phyloP scores from a whole-genome alignment of 2,329 filamentous ascomycete species.

The Neophaeococcomyces mojaviensis region DNA sequence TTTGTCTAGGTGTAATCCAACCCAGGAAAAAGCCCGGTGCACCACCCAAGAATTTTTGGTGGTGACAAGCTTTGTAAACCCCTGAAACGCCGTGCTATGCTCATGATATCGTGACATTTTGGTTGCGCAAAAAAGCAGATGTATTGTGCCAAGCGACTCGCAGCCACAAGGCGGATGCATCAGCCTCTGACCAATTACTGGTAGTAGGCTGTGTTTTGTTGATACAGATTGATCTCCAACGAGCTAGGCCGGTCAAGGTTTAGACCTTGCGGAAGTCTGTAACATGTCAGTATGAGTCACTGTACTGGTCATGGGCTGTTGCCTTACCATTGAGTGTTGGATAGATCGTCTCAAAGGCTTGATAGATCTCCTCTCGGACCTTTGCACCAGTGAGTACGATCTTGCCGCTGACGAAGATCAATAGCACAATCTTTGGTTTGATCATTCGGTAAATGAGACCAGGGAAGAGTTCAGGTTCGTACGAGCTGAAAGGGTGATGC shows the following conservation, averaged over 20 bases:
- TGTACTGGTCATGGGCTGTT: neutral
- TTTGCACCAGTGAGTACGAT: conserved; percentile 97
- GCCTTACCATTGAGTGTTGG: conserved; percentile 80
- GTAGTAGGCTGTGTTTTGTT: conserved; percentile 12
- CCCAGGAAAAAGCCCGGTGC: conserved; percentile 10
- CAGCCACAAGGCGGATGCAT: conserved; percentile 2
- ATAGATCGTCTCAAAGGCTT: conserved; percentile 95
- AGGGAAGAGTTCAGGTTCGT: conserved; percentile 96
- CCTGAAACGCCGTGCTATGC: conserved; percentile 24
- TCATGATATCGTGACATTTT: conserved; percentile 14
- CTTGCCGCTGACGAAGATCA: conserved; percentile 98
- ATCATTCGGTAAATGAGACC: conserved; percentile 99
- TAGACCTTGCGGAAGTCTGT: conserved; percentile 59
- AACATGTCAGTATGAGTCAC: conserved; percentile 21
- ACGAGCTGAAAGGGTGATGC: conserved; percentile 99
- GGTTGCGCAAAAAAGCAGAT: conserved; percentile 14
- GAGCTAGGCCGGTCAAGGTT: conserved; percentile 15
- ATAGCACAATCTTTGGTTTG: conserved; percentile 96
- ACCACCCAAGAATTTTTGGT: conserved; percentile 16
- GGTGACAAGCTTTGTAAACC: conserved; percentile 13
- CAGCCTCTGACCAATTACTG: conserved; percentile 6
- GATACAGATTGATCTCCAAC: conserved; percentile 15
- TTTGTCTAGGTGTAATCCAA: conserved; percentile 16
- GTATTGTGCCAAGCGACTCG: neutral
- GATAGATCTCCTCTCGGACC: conserved; percentile 95